Conservation (phyloP, 176 grass and related monocot genomes). For the Avena sativa region DNA sequence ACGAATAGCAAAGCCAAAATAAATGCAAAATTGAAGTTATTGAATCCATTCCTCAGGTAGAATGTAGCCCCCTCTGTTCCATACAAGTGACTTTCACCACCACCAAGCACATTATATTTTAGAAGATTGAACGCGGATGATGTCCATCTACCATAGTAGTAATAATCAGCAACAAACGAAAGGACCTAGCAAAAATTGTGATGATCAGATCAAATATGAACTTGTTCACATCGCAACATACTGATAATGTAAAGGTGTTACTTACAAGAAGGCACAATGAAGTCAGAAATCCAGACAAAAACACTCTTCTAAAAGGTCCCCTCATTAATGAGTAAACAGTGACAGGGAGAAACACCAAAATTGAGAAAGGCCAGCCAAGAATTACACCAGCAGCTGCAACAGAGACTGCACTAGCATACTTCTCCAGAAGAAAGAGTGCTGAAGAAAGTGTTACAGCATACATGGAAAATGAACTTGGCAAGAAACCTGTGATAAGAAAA, state of each 20-base stretch:
- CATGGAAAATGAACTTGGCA: constrained; percentile 99
- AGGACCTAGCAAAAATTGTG: constrained; percentile 61
- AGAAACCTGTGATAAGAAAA: constrained; percentile 72
- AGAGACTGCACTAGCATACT: constrained; percentile 73
- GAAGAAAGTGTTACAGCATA: constrained; percentile 94
- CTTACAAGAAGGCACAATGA: constrained; percentile 87
- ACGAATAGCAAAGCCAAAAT: constrained; percentile 79
- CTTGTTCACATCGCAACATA: background rate
- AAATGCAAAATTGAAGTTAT: constrained; percentile 97
- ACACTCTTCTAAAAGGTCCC: constrained; percentile 78
- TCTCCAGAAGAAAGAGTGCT: constrained; percentile 90
- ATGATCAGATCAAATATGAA: constrained; percentile 30
- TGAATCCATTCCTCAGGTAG: constrained; percentile 95
- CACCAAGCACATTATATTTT: constrained; percentile 90
- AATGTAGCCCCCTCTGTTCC: constrained; percentile 82
- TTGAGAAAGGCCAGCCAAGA: constrained; percentile 97
- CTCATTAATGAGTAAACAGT: constrained; percentile 77
- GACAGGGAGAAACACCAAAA: constrained; percentile 90
- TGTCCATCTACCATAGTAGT: constrained; percentile 79
- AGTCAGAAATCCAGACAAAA: constrained; percentile 79
- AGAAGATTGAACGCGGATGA: constrained; percentile 95
- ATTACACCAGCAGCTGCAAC: constrained; percentile 90
- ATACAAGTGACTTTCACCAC: constrained; percentile 92
- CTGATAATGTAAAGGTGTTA: constrained; percentile 23
- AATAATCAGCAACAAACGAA: constrained; percentile 73